Conservation (phyloP, 2,329 filamentous ascomycete genomes). For the Pseudogymnoascus sp. region DNA sequence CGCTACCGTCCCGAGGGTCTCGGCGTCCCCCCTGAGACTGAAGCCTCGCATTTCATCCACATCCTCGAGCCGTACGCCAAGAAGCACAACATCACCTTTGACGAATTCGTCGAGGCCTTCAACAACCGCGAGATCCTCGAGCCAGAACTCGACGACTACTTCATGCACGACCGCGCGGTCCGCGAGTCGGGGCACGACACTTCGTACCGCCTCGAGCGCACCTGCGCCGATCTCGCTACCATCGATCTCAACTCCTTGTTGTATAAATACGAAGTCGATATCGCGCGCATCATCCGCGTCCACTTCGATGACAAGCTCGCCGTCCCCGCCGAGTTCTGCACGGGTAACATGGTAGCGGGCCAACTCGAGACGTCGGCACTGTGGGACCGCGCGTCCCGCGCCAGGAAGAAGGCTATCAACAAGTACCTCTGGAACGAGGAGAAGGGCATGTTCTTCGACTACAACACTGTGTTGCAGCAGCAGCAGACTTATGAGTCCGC, state of each 20-base stretch:
- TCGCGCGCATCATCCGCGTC: constrained; percentile 74
- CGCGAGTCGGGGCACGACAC: constrained; percentile 97
- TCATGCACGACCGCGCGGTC: constrained; percentile 90
- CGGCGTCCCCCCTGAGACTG: constrained; percentile 45
- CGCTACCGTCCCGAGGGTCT: constrained; percentile 41
- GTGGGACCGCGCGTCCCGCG: constrained; percentile 85
- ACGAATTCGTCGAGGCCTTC: constrained; percentile 83
- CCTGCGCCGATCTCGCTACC: constrained; percentile 82
- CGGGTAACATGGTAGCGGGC: constrained; percentile 55
- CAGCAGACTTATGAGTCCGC: constrained; percentile 81
- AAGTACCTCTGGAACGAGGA: constrained; percentile 90
- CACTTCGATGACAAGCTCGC: constrained; percentile 74
- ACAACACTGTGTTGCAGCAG: constrained; percentile 75
- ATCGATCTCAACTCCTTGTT: constrained; percentile 91
- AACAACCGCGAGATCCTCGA: constrained; percentile 69
- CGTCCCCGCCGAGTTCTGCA: constrained; percentile 78
- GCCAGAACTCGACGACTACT: constrained; percentile 89
- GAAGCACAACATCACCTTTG: constrained; percentile 69
- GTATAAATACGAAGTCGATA: constrained; percentile 96
- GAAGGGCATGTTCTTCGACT: constrained; percentile 96
- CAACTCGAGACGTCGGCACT: constrained; percentile 72
- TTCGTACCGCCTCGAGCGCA: constrained; percentile 80
- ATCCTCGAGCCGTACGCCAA: constrained; percentile 26
- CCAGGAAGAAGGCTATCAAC: constrained; percentile 77
- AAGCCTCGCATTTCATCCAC: constrained; percentile 43